These are phyloP conservation scores for Colletotrichum sp. DNA, from an alignment of 2,329 filamentous ascomycete species.

Conservation along the genomic window DNA sequence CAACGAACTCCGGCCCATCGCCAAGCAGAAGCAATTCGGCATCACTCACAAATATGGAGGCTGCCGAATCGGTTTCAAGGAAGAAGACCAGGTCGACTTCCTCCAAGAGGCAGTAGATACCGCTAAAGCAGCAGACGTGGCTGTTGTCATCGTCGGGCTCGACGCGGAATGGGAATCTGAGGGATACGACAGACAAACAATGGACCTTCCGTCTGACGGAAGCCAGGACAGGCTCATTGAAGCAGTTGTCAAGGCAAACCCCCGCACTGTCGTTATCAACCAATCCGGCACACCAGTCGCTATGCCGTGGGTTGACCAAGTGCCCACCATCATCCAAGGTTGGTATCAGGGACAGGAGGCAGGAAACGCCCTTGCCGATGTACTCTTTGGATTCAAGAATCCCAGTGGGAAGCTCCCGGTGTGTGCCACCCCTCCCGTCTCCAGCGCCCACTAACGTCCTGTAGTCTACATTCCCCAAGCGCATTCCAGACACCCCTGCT, in stretches of 20 bases:
- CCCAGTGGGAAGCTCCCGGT: constrained; percentile 73
- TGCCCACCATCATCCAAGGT: constrained; percentile 73
- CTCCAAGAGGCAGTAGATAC: constrained; percentile 69
- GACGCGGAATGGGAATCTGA: constrained; percentile 80
- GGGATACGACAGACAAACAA: constrained; percentile 74
- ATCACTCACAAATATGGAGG: constrained; percentile 72
- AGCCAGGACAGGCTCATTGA: constrained; percentile 68
- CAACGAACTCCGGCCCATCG: constrained; percentile 66
- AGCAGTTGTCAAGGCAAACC: constrained; percentile 66
- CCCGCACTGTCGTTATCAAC: constrained; percentile 70
- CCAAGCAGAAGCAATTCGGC: constrained; percentile 62
- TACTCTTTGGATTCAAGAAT: constrained; percentile 67
- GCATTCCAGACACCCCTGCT: constrained; percentile 69
- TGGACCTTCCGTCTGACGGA: constrained; percentile 68
- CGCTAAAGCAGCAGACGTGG: constrained; percentile 68
- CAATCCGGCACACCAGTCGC: constrained; percentile 72
- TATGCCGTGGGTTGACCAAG: constrained; percentile 72
- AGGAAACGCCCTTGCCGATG: constrained; percentile 71
- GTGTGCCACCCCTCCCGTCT: constrained; percentile 18
- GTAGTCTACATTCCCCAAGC: constrained; percentile 68
- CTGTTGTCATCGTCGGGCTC: constrained; percentile 71
- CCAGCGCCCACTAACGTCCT: background rate
- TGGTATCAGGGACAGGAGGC: constrained; percentile 78
- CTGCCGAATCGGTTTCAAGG: constrained; percentile 74
- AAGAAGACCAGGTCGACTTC: constrained; percentile 65